Evolutionary conservation across 2,329 filamentous ascomycete genomes (phyloP).

Genomic region (Metarhizium guizhouense): DNA sequence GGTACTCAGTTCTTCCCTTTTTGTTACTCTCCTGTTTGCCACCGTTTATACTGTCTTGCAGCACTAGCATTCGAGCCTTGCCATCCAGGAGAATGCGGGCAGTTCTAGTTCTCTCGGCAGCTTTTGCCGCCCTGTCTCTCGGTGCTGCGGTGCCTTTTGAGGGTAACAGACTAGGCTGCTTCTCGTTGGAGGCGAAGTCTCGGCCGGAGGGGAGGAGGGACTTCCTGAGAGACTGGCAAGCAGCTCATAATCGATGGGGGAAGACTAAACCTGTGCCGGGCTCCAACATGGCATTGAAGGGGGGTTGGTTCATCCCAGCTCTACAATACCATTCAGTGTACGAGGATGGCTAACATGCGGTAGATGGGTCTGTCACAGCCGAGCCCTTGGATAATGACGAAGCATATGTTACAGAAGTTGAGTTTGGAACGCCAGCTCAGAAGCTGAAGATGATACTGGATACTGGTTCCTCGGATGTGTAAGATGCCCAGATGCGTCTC

Average conservation of each 20-base stretch:
- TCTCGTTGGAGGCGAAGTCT: constrained; percentile 20
- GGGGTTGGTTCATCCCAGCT: constrained; percentile 14
- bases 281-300: constrained; percentile 19
- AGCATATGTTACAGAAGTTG: constrained; percentile 33
- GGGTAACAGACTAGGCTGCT: constrained; percentile 5
- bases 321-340: not conserved
- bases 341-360: not conserved
- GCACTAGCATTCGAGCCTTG: not conserved
- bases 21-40: not conserved
- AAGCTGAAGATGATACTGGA: constrained; percentile 39
- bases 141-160: not conserved
- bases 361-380: constrained; percentile 18
- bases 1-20: not conserved
- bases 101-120: not conserved
- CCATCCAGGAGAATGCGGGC: not conserved
- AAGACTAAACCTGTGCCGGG: constrained; percentile 12
- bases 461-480: constrained; percentile 52
- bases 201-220: constrained; percentile 15
- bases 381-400: constrained; percentile 30
- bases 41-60: not conserved
- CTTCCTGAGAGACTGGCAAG: constrained; percentile 24
- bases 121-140: not conserved
- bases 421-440: constrained; percentile 40
- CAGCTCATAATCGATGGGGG: constrained; percentile 26
- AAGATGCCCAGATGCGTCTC: constrained; percentile 48